Base-by-base conservation (phyloP, 2,329 filamentous ascomycete species). In the Diaporthe citrichinensis region DNA sequence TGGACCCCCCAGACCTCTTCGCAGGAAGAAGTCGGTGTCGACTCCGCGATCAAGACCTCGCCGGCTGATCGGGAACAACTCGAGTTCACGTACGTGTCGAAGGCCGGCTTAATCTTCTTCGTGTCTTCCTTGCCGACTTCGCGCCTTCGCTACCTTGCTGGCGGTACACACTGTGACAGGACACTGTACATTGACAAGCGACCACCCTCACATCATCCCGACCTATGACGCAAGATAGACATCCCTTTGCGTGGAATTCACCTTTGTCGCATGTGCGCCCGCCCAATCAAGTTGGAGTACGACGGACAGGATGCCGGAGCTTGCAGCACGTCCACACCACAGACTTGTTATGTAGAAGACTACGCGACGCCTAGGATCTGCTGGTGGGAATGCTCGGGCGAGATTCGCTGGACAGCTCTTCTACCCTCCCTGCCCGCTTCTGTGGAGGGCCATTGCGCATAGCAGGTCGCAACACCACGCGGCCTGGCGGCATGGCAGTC, bases 201-300 rank as follows among this genome's bases (percentile, higher is more conserved):
- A 12, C 14, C n/a, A 39, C n/a, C 31, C 58, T 65, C n/a, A 65
- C 57, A 46, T 44, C 65, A 62, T 65, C 72, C 72, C 69, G 73
- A 68, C 59, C 71, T 73, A 77, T 77, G 76, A 77, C 76, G 76
- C 76, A 77, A 77, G 62, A 65, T 51, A 59, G 36, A 58, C 75
- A 71, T 49, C 46, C 44, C 36, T 65, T 55, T 49, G 31, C 34
- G 61, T 53, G 53, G 69, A 65, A 34, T 31, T 41, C 65, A 28
- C 49, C 31, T 41, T 41, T 69, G 65, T 69, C 34, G 49, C 49
- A 41, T 55, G 65, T 49, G n/a, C 49, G 34, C 12, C 34, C 14
- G 49, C 49, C 71, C 71, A 73, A 73, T 73, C 44, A 73, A 34
- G 71, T 65, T 73, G 57, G 49, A 55, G 39, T 12, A 46, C 49